Conservation (phyloP, 768 basidiomycete species). For the Trametes punicea region DNA sequence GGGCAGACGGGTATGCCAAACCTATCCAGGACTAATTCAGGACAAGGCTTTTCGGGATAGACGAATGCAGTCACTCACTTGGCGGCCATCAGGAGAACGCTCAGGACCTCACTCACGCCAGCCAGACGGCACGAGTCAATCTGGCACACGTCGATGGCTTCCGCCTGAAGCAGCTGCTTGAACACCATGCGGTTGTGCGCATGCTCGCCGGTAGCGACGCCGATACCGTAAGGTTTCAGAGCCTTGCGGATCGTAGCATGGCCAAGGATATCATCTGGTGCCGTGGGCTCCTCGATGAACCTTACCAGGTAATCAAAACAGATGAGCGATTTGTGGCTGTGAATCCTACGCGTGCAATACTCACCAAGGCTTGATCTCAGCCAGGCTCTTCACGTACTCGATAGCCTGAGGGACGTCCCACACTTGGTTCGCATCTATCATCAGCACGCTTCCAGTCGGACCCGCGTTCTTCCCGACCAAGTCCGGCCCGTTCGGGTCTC, state of each 20-base stretch:
- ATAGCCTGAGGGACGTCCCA: constrained; percentile 94
- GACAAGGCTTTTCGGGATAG: neutral
- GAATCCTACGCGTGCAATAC: constrained; percentile 6
- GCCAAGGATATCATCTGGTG: constrained; percentile 86
- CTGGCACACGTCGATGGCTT: constrained; percentile 93
- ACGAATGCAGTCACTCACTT: constrained; percentile 46
- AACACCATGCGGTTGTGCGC: constrained; percentile 95
- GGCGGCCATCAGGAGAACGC: constrained; percentile 85
- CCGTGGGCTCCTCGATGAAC: constrained; percentile 95
- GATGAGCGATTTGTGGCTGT: neutral
- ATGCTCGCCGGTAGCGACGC: constrained; percentile 93
- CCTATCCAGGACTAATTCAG: constrained; percentile 34
- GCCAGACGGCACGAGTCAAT: constrained; percentile 94
- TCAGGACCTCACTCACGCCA: constrained; percentile 91
- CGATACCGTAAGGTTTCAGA: constrained; percentile 75
- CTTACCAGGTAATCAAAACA: constrained; percentile 32
- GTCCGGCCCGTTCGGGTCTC: constrained; percentile 58
- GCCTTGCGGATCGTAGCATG: constrained; percentile 78
- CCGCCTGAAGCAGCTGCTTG: constrained; percentile 87
- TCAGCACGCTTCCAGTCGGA: constrained; percentile 88
- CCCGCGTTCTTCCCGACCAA: constrained; percentile 90
- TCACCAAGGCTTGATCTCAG: constrained; percentile 84
- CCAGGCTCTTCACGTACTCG: constrained; percentile 80
- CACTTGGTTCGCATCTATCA: constrained; percentile 98
- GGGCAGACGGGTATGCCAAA: constrained; percentile 88